Base-by-base conservation (phyloP, 805 yeast species). In the Myxozyma mucilagina region DNA sequence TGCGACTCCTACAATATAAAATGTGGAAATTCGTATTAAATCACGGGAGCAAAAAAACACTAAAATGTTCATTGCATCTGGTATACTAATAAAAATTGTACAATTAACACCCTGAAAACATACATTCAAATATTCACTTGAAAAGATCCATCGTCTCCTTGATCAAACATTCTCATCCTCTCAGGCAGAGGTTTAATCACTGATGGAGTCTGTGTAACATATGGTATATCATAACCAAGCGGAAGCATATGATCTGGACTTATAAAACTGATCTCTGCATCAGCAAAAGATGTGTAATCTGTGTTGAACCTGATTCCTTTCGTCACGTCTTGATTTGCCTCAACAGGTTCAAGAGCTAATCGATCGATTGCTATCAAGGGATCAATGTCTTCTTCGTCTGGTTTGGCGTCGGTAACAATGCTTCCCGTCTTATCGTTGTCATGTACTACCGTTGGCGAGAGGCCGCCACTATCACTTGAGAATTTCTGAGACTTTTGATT, bases 251-350 rank as follows among this genome's bases (percentile, higher is more conserved):
- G 36, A 16, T 59, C 39, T 3, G 63, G 63, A 44, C 52, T 45
- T 4, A 55, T 56, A 43, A 60, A 60, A 36, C 59, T 54, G 41
- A 60, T 51, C 10, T 56, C 63, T 14, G 56, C 32, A 20, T 52
- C 56, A 10, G 47, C 41, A 18, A 13, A 42, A 4, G 18, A 44
- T 16, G 45, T 50, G 45, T 29, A 45, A 7, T 50, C 47, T 32
- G 41, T 16, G 35, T 18, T 10, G 20, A 36, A 11, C 29, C 47
- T 29, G 16, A 29, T 18, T 11, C 39, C 38, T 42, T 43, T 51
- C 20, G 47, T 18, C 9, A n/a, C 13, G n/a, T 18, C 39, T 29
- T 20, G 45, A 13, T 1, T 5, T 14, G 44, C 10, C 14, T 14
- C 45, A 14, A 29, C 9, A 3, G 57, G 51, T 18, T 56, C 60